Percentiles rank a stretch among this genome's conserved stretches.
phyloP scores from a whole-genome alignment of 2,329 filamentous ascomycete species.

The Fusarium albosuccineum region DNA sequence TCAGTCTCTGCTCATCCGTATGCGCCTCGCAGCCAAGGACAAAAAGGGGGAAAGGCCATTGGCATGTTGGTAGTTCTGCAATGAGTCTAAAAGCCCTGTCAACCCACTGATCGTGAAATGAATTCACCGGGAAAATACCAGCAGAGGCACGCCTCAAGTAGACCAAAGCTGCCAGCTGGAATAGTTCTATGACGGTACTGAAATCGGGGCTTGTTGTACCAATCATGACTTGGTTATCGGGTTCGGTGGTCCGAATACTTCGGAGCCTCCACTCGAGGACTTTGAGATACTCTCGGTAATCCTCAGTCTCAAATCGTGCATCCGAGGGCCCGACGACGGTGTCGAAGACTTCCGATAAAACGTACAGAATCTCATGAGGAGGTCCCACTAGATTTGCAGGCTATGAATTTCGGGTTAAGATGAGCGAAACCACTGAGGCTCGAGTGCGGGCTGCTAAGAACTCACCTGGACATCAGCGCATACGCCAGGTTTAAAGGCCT shows the following conservation, averaged over 20 bases:
- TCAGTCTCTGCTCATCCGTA: constrained; percentile 35
- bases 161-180: constrained; percentile 45
- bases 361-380: constrained; percentile 23
- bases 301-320: not conserved
- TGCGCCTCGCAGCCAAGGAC: constrained; percentile 45
- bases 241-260: accelerated
- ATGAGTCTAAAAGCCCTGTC: constrained; percentile 47
- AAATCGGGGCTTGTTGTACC: not conserved
- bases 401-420: not conserved
- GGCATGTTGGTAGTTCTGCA: constrained; percentile 28
- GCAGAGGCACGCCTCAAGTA: constrained; percentile 48
- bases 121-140: constrained; percentile 9
- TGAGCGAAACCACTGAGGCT: accelerated
- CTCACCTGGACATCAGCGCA: constrained; percentile 17
- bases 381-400: not conserved
- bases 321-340: not conserved
- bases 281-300: constrained; percentile 9
- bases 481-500: constrained; percentile 22
- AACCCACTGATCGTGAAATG: constrained; percentile 31
- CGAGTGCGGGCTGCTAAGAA: too few relatives aligned
- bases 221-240: accelerated
- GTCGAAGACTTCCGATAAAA: constrained; percentile 32
- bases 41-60: constrained; percentile 41
- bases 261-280: constrained; percentile 19
- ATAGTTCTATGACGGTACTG: constrained; percentile 36